Base-by-base conservation (phyloP, 2,329 filamentous ascomycete genomes). In the Stenocarpella maydis region DNA sequence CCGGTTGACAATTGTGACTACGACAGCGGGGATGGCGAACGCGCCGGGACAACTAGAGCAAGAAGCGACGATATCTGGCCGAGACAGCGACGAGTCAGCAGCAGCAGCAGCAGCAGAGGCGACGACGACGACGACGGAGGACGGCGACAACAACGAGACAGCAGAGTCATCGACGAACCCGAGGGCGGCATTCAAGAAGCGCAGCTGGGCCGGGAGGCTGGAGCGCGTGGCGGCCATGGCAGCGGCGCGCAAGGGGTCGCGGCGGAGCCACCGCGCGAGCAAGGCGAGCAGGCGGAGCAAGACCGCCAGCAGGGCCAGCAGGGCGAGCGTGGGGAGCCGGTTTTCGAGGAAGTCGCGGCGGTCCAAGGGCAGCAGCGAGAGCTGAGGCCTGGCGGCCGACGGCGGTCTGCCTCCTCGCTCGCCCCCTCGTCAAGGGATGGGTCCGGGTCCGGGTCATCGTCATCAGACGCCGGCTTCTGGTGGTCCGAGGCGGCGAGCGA, bases 121-220 rank as follows among this genome's bases (percentile, higher is more conserved):
- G 50, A 2, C 50, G 47, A 24, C 21, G 12, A 19, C 26, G 19
- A 7, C 12, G 17, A 41, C 8, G 8, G 31, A 19, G 6, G 12
- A 12, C 6, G 5, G 14, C 19, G 31, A 19, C 6, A 5, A 12
- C 6, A 4, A n/a, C 19, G 31, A 54, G 7, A 21, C 50, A 19
- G 2, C 49, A 5, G 47, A 2, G 1, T 1, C 24, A 4, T 15
- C 15, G 37, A 28, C 37, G 24, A 21, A 3, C 53, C 21, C 53
- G 53, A 58, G 34, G 58, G 58, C 58, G 41, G 58, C 58, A 34
- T 61, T 61, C 58, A 61, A 61, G 58, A 61, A 61, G 58, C 58
- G 58, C 58, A 47, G 58, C 58, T 61, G 58, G 58, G 58, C 58
- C 26, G 58, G 58, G 6, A 61, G 41, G 58, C 58, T 61, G 41